Evolutionary conservation across 306 rosid genomes (phyloP).

Genomic region (Castanospermum australe): DNA sequence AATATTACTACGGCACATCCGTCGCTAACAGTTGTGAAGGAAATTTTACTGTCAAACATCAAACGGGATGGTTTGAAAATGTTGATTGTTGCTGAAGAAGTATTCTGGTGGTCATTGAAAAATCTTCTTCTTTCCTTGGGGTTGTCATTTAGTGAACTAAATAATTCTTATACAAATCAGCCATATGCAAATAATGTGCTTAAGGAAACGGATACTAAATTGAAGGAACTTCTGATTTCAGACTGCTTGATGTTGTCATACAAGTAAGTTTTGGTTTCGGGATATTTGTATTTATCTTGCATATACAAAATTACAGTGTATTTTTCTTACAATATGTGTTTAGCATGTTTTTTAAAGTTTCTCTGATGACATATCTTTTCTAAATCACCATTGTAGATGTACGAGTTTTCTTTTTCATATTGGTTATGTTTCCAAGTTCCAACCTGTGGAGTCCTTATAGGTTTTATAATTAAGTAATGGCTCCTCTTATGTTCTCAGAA

Average conservation of each 20-base stretch:
- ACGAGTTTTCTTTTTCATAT: not conserved
- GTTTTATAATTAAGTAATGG: not conserved
- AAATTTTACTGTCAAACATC: constrained; percentile 42
- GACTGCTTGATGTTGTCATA: constrained; percentile 54
- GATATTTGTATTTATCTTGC: constrained; percentile 18
- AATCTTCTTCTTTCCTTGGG: constrained; percentile 47
- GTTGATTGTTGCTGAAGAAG: constrained; percentile 56
- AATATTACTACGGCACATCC: constrained; percentile 47
- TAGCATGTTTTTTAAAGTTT: not conserved
- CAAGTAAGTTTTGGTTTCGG: constrained; percentile 41
- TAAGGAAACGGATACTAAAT: constrained; percentile 17
- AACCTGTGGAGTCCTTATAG: not conserved
- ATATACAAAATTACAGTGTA: not conserved
- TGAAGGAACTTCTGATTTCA: constrained; percentile 36
- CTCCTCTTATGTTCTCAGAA: not conserved
- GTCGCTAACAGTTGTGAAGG: constrained; percentile 41
- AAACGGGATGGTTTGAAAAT: constrained; percentile 36
- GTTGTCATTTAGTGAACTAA: constrained; percentile 45
- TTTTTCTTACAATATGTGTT: not conserved
- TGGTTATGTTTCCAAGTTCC: not conserved
- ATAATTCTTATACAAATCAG: constrained; percentile 21
- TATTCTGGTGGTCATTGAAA: constrained; percentile 59
- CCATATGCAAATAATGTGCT: constrained; percentile 7
- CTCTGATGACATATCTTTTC: not conserved
- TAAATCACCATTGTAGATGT: not conserved